Base-by-base conservation (phyloP, 331 rosid genomes). In the Dryas integrifolia region DNA sequence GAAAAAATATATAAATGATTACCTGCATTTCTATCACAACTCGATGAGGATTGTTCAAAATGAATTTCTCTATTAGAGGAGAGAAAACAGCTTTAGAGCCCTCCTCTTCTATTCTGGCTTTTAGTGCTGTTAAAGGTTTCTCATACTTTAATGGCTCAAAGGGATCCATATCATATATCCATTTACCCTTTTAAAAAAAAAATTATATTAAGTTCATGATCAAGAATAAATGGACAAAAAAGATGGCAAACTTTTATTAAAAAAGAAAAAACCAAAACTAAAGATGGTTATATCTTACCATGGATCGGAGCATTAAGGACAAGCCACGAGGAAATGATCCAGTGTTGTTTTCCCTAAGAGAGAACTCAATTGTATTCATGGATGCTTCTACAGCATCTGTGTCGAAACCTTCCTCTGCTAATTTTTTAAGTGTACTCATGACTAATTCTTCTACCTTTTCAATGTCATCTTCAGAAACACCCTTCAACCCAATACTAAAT, bases 111-210 rank as follows among this genome's bases (percentile, higher is more conserved):
- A 95, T 86, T 80, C 95, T 85, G 77, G 91, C 89, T 81, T 95
- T 95, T 74, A 95, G 87, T 72, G 82, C 96, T 83, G 78, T 84
- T 63, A 95, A 87, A 68, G 97, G 99, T 65, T 86, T 85, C 86
- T 95, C 99, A 58, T 92, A 95, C 85, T 92, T 95, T 67, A 95
- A 74, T 73, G 97, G 99, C 72, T 87, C 92, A 78, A 95, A 90
- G 72, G 99, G 99, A 88, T 95, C 83, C 97, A 95, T 71, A 86
- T 95, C 99, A 80, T 95, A 95, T 69, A 95, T 89, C 98, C 98
- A 95, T 81, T 91, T 95, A 69, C 98, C 97, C 98, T 95, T 76
- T 76, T 56, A 60, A 80, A 56, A 63, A 35, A 66, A 77, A 82
- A 53, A 39, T 14, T 12, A 48, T 1, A 15, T 64, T 41, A 26